Base-by-base conservation (phyloP, 129 eudicot species). In the Centrapalus pauciflorus region DNA sequence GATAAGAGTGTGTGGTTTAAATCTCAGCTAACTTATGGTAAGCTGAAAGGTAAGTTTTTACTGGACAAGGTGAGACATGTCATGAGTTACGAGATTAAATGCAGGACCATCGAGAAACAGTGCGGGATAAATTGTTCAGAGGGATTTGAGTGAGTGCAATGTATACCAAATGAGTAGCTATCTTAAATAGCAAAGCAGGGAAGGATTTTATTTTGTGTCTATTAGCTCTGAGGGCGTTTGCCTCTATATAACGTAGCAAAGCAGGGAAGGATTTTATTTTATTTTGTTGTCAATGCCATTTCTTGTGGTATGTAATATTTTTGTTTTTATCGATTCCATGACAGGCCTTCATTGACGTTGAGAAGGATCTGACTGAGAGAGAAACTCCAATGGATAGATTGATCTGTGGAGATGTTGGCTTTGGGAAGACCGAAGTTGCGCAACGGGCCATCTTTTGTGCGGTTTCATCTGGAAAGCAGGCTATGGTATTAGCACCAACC, bases 341-440 rank as follows among this genome's bases (percentile, higher is more conserved):
- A 61, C 86, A 89, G 95, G 96, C 98, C 26, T 85, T 92, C 69
- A 80, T 84, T 71, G 96, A 92, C 64, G 96, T 92, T 65, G 95
- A 88, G 64, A 88, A 76, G 76, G 98, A 92, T 81, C 76, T 92
- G 71, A 92, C 96, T 1, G 96, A 92, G 79, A 85, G 95, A 72
- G 91, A 85, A 67, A 85, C 87, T 61, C 96, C 98, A 3, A 92
- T 92, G 98, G 98, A 92, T 76, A 69, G 96, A 70, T 66, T 92
- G 49, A 88, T 92, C 56, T 92, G 98, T 59, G 98, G 98, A 63
- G 98, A 92, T 82, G 98, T 88, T 49, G 98, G 98, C 40, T 92
- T 92, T 80, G 96, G 98, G 40, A 92, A 92, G 81, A 92, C 96
- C 4, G 96, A 92, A 84, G 98, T 92, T 81, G 96, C 98, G 19